phyloP scores from a whole-genome alignment of 106 monocot species.

The Ottelia alismoides region DNA sequence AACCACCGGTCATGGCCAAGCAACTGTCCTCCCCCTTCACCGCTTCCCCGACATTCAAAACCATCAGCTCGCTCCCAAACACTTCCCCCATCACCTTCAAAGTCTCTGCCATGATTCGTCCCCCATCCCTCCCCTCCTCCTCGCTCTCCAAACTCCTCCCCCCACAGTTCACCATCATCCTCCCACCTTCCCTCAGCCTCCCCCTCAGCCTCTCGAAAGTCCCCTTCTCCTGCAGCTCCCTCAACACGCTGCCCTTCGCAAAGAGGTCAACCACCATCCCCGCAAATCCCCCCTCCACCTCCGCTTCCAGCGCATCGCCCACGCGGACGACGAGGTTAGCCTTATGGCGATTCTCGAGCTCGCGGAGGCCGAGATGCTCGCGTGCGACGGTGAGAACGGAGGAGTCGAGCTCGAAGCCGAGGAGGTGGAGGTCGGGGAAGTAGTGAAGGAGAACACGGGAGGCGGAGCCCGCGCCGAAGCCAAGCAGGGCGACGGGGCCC shows the following conservation, averaged over 20 bases:
- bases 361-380: slow-evolving; percentile 48
- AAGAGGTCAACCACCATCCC: slow-evolving; percentile 69
- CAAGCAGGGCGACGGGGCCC: slow-evolving; percentile 60
- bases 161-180: slow-evolving; percentile 83
- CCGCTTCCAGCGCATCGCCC: slow-evolving; percentile 47
- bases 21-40: slow-evolving; percentile 34
- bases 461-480: slow-evolving; percentile 84
- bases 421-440: slow-evolving; percentile 32
- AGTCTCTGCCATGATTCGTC: slow-evolving; percentile 47
- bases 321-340: slow-evolving; percentile 30
- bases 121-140: slow-evolving; percentile 46
- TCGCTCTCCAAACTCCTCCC: slow-evolving; percentile 79
- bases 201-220: slow-evolving; percentile 47
- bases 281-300: slow-evolving; percentile 26
- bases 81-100: slow-evolving; percentile 34
- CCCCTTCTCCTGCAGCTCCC: slow-evolving; percentile 48
- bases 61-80: slow-evolving; percentile 38
- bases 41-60: slow-evolving; percentile 35
- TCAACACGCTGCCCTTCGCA: slow-evolving; percentile 46
- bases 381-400: slow-evolving; percentile 51
- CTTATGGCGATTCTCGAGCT: slow-evolving; percentile 42
- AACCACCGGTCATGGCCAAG: slow-evolving; percentile 45
- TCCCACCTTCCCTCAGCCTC: slow-evolving; percentile 36
- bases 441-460: slow-evolving; percentile 43
- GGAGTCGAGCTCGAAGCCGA: slow-evolving; percentile 88